Evolutionary conservation across 768 basidiomycete genomes (phyloP), one percentile per base, ranked within the genome.

Genomic region (Podaxis sp.): DNA sequence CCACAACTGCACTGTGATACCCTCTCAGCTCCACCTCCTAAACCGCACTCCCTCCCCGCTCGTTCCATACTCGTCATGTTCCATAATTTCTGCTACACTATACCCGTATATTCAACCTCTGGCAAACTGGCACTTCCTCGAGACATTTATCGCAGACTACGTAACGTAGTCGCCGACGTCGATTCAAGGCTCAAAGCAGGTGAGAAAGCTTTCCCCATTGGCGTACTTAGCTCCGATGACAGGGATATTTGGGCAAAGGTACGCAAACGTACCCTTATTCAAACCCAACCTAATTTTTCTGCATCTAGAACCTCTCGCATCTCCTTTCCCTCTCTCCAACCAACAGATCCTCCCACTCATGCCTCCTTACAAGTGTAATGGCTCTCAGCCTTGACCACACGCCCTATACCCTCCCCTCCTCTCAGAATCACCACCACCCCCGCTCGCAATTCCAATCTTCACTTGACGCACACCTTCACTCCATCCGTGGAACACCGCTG

Each of bases 181-280:
- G 75, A 80, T 24, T 65, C 65, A 26, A 80, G 87, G 39, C 73
- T 80, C 6, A 72, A 75, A 3, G 73, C 68, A 0, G 88, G 88
- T 2, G 89, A 93, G 63, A 73, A 67, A 12, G 81, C 90, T 0
- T 72, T 85, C 2, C 81, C 83, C 28, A 78, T 97, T 4, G 88
- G 92, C 7, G 79, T 87, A 0, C 77, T 97, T 51, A 92, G 87
- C 24, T 87, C 90, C 2, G 93, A 96, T 70, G 82, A 89, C 26
- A 81, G 96, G 64, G 92, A 96, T 73, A 77, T 72, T 11, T 97
- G 96, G 96, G 82, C 90, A 11, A 76, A 83, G 70, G 93, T 94
- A 73, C 62, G 84, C 68, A 17, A 46, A n/a, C 38, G 44, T 48
- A 33, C 40, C 36, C 42, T 57, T 60, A 15, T 42, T 13, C n/a